Percentiles rank a stretch among this genome's conserved stretches.
Conservation (phyloP, 495 filamentous ascomycete species). For the Cercophora sp. region DNA sequence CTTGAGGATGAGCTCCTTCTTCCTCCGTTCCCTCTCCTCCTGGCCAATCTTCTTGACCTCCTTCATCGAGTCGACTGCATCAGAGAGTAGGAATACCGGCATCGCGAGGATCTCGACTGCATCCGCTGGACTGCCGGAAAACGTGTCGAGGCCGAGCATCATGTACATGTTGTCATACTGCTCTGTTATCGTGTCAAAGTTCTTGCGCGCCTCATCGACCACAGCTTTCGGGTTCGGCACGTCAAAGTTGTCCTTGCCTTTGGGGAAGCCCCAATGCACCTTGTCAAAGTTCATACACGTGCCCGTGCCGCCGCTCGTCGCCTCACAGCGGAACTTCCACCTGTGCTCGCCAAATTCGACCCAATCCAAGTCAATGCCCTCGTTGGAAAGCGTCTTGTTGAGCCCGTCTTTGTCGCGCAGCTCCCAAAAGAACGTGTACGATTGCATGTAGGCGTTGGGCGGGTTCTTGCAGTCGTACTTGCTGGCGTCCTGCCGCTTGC, state of each 20-base stretch:
- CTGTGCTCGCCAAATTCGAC: neutral
- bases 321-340: neutral
- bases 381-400: neutral
- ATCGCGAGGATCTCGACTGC: slow-evolving; percentile 13
- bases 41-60: slow-evolving; percentile 19
- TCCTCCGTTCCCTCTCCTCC: slow-evolving; percentile 12
- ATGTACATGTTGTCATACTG: slow-evolving; percentile 13
- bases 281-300: neutral
- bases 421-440: neutral
- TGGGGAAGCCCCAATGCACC: slow-evolving; percentile 7
- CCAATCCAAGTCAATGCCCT: neutral
- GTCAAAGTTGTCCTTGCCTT: slow-evolving; percentile 1
- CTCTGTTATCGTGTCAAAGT: slow-evolving; percentile 2
- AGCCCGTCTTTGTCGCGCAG: neutral
- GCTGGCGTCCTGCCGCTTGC: neutral
- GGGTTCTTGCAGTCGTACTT: neutral
- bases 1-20: slow-evolving; percentile 19
- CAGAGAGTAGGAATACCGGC: slow-evolving; percentile 20
- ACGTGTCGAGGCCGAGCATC: slow-evolving; percentile 8
- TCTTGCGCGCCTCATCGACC: slow-evolving; percentile 4
- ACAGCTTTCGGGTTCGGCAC: slow-evolving; percentile 20
- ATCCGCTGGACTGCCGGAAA: slow-evolving; percentile 12
- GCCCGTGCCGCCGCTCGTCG: neutral
- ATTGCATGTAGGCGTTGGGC: neutral
- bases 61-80: slow-evolving; percentile 18